A percentile compares a stretch with the other conserved stretches of the same genome.
Evolutionary conservation across 176 grass and related monocot species (phyloP).

Genomic region (Oryza brachyantha): DNA sequence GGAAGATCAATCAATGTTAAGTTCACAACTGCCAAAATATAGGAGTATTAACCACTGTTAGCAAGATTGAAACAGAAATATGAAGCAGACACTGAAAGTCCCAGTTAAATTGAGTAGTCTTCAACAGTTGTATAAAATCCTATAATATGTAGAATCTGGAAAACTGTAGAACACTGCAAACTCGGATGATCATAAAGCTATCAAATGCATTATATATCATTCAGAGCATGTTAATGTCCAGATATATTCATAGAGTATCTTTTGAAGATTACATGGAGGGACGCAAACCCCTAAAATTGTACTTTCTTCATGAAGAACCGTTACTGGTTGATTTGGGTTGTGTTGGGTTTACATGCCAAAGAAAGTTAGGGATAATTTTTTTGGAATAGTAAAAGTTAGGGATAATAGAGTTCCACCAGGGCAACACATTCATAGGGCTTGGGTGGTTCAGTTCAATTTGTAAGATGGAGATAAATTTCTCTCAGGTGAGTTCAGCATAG

Average conservation of each 20-base stretch:
- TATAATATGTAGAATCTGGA: neutral
- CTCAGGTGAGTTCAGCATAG: neutral
- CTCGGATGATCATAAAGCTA: neutral
- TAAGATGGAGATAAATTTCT: neutral
- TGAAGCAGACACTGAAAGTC: neutral
- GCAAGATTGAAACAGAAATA: neutral
- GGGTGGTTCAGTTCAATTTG: neutral
- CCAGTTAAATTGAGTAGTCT: neutral
- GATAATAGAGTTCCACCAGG: neutral
- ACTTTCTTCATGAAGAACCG: neutral
- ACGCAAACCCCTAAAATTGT: neutral
- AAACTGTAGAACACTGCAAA: neutral
- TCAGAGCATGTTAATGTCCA: neutral
- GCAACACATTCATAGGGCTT: neutral
- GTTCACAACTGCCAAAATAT: constrained; percentile 67
- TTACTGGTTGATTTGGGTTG: too few species aligned
- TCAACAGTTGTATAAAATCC: neutral
- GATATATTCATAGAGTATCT: neutral
- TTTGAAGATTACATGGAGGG: neutral
- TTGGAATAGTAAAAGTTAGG: too few species aligned
- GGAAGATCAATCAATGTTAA: constrained; percentile 86
- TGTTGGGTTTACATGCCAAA: too few species aligned
- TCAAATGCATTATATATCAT: neutral
- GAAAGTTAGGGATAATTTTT: too few species aligned
- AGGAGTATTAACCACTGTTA: neutral